Evolutionary conservation across 257 asterid species (phyloP), one percentile per base, ranked within the genome.

Genomic region (Forsythia suspensa): DNA sequence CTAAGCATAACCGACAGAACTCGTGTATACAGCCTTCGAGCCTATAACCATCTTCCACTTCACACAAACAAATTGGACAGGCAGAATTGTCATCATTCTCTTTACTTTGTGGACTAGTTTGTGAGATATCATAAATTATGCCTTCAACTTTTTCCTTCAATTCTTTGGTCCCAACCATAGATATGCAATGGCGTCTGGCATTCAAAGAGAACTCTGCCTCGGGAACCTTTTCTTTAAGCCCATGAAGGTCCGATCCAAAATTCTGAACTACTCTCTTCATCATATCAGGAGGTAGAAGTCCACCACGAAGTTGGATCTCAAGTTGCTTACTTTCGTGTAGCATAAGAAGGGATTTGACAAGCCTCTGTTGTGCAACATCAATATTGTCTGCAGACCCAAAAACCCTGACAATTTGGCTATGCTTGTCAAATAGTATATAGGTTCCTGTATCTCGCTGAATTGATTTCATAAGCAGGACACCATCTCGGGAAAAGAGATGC

Each of bases 31-130:
- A 96, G 48, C 84, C 85, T 84, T 92, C 98, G 5, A 96, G 97
- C 80, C 34, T 73, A 86, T 81, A 92, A 44, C 87, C 24, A 55
- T 96, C 97, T 67, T 91, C 97, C 80, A 90, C 80, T 66, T 92
- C 97, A 70, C 98, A 91, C 80, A 96, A 74, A 85, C 99, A 96
- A 71, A 96, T 86, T 11, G 97, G 93, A 75, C 99, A 96, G 77
- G 81, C 48, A 46, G 76, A 52, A 36, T 87, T 88, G 10, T 74
- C 63, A 1, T 80, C 85, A 5, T 46, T 85, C 46, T 78, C 80
- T 24, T 42, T 77, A 82, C 40, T 37, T 10, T 77, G 86, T 59
- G 74, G 43, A 70, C 87, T 76, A 6, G 79, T 76, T 69, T 73
- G 91, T 5, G 89, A 92, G 68, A 91, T 83, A 77, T 85, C 90